These are phyloP conservation scores for Recurvomyces mirabilis DNA, from an alignment of 495 filamentous ascomycete species.

Conservation along the genomic window DNA sequence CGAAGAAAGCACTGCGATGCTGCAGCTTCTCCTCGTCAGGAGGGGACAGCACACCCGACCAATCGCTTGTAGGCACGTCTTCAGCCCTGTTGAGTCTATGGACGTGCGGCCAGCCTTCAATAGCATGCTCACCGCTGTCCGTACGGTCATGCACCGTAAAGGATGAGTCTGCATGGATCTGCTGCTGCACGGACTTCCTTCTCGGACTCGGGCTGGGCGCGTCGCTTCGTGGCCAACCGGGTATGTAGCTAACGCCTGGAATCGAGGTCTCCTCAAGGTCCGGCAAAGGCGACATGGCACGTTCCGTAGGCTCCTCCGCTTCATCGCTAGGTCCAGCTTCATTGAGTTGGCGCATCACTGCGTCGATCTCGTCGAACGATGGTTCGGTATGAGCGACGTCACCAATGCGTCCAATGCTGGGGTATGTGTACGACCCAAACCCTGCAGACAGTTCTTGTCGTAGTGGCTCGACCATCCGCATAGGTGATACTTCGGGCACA, in stretches of 20 bases:
- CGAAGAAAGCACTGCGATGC: conserved; percentile 67
- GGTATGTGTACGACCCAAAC: background rate
- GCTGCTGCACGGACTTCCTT: conserved; percentile 25
- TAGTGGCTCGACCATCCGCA: background rate
- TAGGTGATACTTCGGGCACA: background rate
- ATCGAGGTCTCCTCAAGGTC: conserved; percentile 33
- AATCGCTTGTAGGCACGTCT: conserved; percentile 68
- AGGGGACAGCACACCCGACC: conserved; percentile 77
- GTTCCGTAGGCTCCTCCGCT: conserved; percentile 31
- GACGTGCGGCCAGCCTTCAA: conserved; percentile 26
- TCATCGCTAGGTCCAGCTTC: conserved; percentile 40
- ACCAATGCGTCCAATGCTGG: conserved; percentile 4
- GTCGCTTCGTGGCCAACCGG: conserved; percentile 39
- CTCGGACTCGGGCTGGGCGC: conserved; percentile 63
- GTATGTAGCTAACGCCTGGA: conserved; percentile 42
- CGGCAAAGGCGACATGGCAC: conserved; percentile 36
- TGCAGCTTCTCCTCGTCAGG: conserved; percentile 65
- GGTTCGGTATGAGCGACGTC: conserved; percentile 30
- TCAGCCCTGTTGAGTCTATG: conserved; percentile 54
- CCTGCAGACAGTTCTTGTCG: too few relatives aligned
- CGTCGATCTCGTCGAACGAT: conserved; percentile 72
- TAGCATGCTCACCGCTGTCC: conserved; percentile 17
- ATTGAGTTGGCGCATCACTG: conserved; percentile 72
- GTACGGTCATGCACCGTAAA: conserved; percentile 14
- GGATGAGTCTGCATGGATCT: conserved; percentile 9